Evolutionary conservation across 108 stramenopile species (phyloP).

Genomic region (Skeletonema marinoi): DNA sequence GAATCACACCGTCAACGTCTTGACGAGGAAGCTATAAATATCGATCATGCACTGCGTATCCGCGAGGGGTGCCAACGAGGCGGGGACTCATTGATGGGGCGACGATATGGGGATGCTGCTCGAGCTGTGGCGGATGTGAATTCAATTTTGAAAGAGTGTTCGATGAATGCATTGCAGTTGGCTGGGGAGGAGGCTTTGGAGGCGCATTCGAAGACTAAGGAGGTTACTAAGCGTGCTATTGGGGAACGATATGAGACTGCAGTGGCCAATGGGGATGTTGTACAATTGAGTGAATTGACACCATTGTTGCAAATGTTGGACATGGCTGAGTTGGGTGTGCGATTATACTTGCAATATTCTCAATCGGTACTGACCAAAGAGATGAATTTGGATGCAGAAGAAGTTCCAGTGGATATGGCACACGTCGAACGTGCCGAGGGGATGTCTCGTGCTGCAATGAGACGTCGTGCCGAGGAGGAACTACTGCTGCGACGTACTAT

Average conservation of each 20-base stretch:
- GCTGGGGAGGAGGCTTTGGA: constrained; percentile 70
- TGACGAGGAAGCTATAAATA: constrained; percentile 65
- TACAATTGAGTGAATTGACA: constrained; percentile 59
- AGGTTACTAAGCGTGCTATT: constrained; percentile 45
- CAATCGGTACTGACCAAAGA: constrained; percentile 29
- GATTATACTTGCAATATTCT: constrained; percentile 69
- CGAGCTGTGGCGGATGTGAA: constrained; percentile 58
- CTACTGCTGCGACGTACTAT: constrained; percentile 8
- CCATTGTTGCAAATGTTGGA: constrained; percentile 75
- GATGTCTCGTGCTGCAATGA: constrained; percentile 38
- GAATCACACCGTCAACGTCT: constrained; percentile 69
- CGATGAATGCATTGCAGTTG: constrained; percentile 46
- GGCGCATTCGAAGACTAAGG: constrained; percentile 52
- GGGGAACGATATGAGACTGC: constrained; percentile 69
- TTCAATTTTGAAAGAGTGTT: constrained; percentile 28
- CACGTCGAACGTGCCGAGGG: constrained; percentile 26
- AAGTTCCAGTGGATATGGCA: constrained; percentile 8
- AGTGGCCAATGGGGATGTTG: constrained; percentile 59
- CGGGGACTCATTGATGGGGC: constrained; percentile 54
- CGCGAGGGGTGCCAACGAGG: constrained; percentile 52
- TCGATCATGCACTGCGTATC: constrained; percentile 66
- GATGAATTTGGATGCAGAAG: constrained; percentile 38
- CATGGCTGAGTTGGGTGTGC: constrained; percentile 73
- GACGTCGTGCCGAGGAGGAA: constrained; percentile 33
- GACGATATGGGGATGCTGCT: constrained; percentile 59